Evolutionary conservation across 345 rosid species (phyloP).

Genomic region (Erysimum cheiranthoides): DNA sequence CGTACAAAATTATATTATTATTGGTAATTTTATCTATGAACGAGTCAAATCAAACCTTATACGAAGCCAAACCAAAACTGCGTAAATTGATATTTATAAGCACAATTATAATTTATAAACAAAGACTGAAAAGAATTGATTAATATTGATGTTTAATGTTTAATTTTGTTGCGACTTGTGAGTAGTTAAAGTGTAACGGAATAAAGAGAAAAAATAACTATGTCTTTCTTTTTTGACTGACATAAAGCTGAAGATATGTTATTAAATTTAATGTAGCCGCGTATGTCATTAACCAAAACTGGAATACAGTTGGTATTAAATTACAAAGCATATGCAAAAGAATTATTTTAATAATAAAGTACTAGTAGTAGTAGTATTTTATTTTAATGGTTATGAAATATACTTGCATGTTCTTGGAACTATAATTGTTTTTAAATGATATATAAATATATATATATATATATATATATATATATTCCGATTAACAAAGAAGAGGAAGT

Average conservation of each 20-base stretch:
- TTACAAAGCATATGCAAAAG: slow-evolving; percentile 27
- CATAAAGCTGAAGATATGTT: slow-evolving; percentile 36
- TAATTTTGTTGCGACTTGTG: slow-evolving; percentile 24
- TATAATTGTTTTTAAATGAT: slow-evolving; percentile 33
- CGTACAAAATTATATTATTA: too few relatives aligned
- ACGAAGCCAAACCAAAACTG: slow-evolving; percentile 7
- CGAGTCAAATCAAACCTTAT: slow-evolving; percentile 12
- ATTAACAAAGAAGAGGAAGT: slow-evolving; percentile 21
- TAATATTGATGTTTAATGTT: slow-evolving; percentile 16
- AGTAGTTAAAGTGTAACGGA: slow-evolving; percentile 41
- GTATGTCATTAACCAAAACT: slow-evolving; percentile 23
- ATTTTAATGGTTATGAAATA: slow-evolving; percentile 10
- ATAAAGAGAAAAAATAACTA: slow-evolving; percentile 43
- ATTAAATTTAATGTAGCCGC: slow-evolving; percentile 29
- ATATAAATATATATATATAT: too few relatives aligned
- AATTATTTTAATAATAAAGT: slow-evolving; percentile 23
- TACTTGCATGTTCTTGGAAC: slow-evolving; percentile 44
- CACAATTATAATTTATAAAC: slow-evolving; percentile 1
- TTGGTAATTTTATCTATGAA: background rate
- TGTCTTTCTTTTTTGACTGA: slow-evolving; percentile 22
- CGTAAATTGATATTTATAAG: background rate
- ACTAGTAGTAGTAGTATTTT: background rate
- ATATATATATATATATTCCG: too few relatives aligned
- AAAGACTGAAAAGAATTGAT: slow-evolving; percentile 9
- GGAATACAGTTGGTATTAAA: slow-evolving; percentile 43